Evolutionary conservation across 176 grass and related monocot genomes (phyloP), one percentile per base, ranked within the genome.

Genomic region (Oryza nivara): DNA sequence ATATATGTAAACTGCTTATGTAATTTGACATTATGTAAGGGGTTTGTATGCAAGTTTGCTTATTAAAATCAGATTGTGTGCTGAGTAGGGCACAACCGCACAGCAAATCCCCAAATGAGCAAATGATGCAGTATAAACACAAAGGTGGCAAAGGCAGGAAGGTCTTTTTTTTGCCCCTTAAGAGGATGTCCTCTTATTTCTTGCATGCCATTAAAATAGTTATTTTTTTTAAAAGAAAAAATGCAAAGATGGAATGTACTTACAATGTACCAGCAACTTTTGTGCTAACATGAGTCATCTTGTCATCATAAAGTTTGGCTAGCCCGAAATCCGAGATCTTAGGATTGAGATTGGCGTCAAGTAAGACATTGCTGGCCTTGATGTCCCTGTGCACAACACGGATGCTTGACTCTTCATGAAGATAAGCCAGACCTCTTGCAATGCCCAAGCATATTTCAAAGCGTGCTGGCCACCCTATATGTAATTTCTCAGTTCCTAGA

Each of bases 311-410:
- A 82, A 97, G 94, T 76, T 92, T 97, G 10, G 94, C 94, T 0
- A 97, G 86, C n/a, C 94, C 94, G 11, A 97, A 97, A 85, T 97
- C 94, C 0, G 94, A 97, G 82, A 94, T 97, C 82, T 97, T 97
- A 64, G 94, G 94, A 66, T 77, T 97, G 70, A 94, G 87, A 71
- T 92, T 73, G 11, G 68, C 11, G 26, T 97, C 94, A 65, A 97
- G 85, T 20, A 97, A 80, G 47, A 97, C 76, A 88, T 97, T 97
- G 43, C 94, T 92, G 35, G 94, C 88, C 72, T 97, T 97, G 51
- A 97, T 92, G 72, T 97, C 94, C 85, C 89, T 90, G 77, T 97
- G 94, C 56, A 97, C 92, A 30, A 97, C 66, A 80, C 89, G 87
- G 38, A 94, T 85, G 72, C 83, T 80, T 25, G 92, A 97, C 7